These are phyloP conservation scores for Chloranthus sessilifolius DNA, from an alignment of 164 flowering plant species.

Conservation along the genomic window DNA sequence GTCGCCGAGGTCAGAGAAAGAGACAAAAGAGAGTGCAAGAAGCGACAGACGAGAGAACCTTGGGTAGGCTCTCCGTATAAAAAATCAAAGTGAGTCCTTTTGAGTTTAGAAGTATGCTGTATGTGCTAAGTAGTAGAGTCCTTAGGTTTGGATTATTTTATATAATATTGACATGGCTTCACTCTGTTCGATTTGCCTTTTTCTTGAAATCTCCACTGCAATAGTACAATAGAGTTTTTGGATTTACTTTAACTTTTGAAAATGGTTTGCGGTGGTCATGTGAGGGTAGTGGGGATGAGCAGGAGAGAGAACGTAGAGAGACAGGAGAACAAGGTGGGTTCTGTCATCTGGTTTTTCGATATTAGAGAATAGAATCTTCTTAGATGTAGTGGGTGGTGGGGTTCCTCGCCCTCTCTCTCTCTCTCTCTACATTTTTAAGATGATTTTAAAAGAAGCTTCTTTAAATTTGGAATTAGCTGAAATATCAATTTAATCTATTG, in stretches of 20 bases:
- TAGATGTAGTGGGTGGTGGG: constrained; percentile 22
- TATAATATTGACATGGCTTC: neutral
- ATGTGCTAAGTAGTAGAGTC: constrained; percentile 18
- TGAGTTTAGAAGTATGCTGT: constrained; percentile 3
- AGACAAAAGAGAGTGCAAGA: constrained; percentile 67
- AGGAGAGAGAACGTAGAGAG: constrained; percentile 2
- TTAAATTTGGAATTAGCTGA: too few species aligned
- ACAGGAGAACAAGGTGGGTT: constrained; percentile 9
- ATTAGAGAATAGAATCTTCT: constrained; percentile 89
- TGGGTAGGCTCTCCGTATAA: constrained; percentile 36
- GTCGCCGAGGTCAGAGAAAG: constrained; percentile 24
- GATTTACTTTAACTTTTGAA: constrained; percentile 11
- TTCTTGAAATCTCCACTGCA: constrained; percentile 6
- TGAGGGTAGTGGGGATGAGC: constrained; percentile 24
- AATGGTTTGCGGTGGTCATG: constrained; percentile 63
- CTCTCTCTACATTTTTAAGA: too few species aligned
- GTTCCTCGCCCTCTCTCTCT: neutral
- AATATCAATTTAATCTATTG: too few species aligned
- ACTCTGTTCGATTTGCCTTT: neutral
- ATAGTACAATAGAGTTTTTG: neutral
- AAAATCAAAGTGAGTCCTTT: constrained; percentile 19
- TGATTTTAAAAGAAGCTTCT: too few species aligned
- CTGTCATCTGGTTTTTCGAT: constrained; percentile 40
- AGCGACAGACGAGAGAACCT: constrained; percentile 65
- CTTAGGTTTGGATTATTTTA: constrained; percentile 1